phyloP scores from a whole-genome alignment of 2,329 filamentous ascomycete genomes.

The Didymella sp. region DNA sequence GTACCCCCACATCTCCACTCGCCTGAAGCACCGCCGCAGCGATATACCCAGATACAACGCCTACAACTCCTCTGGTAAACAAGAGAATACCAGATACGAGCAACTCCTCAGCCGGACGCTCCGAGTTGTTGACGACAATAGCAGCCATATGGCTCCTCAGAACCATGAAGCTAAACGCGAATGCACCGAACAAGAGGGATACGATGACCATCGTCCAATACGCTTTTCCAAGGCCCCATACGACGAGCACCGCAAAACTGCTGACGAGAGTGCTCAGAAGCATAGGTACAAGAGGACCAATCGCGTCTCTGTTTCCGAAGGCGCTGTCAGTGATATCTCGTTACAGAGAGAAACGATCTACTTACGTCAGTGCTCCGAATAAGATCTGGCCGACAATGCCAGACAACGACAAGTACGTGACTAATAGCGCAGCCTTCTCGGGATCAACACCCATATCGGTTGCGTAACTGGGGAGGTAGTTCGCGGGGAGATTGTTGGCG shows the following conservation, averaged over 20 bases:
- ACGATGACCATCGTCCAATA: constrained; percentile 3
- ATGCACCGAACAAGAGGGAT: constrained; percentile 1
- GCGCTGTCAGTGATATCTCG: neutral
- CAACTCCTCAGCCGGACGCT: neutral
- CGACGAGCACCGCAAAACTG: neutral
- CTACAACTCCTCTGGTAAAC: neutral
- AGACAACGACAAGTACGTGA: neutral
- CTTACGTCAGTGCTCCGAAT: neutral
- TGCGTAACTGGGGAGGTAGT: constrained; percentile 3
- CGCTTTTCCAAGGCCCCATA: constrained; percentile 1
- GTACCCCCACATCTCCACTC: neutral
- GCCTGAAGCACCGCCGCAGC: neutral
- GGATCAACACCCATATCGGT: neutral
- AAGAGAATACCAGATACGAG: constrained; percentile 2
- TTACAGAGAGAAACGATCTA: neutral
- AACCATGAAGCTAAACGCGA: constrained; percentile 4
- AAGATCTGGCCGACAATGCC: neutral
- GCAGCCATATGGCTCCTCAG: constrained; percentile 3
- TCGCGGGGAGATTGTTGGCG: neutral
- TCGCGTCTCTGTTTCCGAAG: neutral
- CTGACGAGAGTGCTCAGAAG: constrained; percentile 2
- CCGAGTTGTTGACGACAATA: neutral
- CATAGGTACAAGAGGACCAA: constrained; percentile 5
- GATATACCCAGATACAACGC: neutral
- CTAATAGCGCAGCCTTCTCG: neutral